phyloP scores from a whole-genome alignment of 495 filamentous ascomycete genomes.

The Geopyxis carbonaria region DNA sequence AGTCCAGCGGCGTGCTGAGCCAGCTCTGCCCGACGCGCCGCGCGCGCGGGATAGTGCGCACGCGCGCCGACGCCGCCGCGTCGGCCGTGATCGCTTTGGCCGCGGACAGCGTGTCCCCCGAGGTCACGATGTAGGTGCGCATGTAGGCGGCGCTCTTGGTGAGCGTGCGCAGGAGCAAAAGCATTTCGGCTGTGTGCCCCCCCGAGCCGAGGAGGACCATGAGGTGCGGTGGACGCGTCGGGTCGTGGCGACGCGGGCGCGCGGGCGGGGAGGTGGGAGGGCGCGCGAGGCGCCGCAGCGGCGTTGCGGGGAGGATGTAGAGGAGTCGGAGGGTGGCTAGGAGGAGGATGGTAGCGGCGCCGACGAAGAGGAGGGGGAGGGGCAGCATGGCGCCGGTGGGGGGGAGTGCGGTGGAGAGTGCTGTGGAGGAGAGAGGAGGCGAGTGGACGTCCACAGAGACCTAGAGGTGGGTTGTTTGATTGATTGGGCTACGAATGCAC shows the following conservation, averaged over 20 bases:
- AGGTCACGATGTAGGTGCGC: slow-evolving; percentile 66
- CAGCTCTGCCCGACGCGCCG: slow-evolving; percentile 48
- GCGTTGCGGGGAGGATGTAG: slow-evolving; percentile 30
- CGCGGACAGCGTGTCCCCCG: slow-evolving; percentile 59
- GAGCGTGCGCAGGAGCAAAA: slow-evolving; percentile 49
- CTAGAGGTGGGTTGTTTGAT: too few species aligned
- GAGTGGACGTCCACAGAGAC: too few species aligned
- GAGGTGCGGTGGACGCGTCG: slow-evolving; percentile 42
- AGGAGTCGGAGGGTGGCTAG: slow-evolving; percentile 35
- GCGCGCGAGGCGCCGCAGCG: too few species aligned
- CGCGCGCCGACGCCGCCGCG: slow-evolving; percentile 16
- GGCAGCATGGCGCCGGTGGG: too few species aligned
- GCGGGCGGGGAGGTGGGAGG: slow-evolving; percentile 17
- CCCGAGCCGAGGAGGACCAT: slow-evolving; percentile 78
- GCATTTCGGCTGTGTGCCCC: slow-evolving; percentile 89
- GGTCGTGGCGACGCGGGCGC: slow-evolving; percentile 11
- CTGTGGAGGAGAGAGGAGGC: too few species aligned
- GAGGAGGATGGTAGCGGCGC: too few species aligned
- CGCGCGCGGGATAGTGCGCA: slow-evolving; percentile 42
- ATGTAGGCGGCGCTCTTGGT: slow-evolving; percentile 34
- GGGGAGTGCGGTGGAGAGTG: too few species aligned
- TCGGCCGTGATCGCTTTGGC: slow-evolving; percentile 52
- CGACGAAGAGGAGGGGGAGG: too few species aligned
- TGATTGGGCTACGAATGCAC: too few species aligned
- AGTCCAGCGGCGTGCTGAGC: slow-evolving; percentile 34